A percentile compares a stretch with the other conserved stretches of the same genome.
These are phyloP conservation scores for Solanum commersonii DNA, from an alignment of 257 asterid species.

Conservation along the genomic window DNA sequence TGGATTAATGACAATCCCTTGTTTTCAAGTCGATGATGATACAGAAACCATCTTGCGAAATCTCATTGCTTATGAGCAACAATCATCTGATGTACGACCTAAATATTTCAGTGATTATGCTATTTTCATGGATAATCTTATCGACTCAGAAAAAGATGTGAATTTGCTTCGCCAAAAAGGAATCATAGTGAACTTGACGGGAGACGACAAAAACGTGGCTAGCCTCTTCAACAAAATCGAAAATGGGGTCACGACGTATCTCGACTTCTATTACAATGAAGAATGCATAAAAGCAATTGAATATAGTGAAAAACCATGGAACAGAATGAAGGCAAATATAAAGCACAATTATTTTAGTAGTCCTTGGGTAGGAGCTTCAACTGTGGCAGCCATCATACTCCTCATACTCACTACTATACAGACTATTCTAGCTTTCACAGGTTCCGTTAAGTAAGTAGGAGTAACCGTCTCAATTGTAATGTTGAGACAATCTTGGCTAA, in stretches of 20 bases:
- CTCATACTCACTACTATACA: background rate
- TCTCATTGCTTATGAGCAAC: slow-evolving; percentile 14
- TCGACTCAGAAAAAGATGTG: background rate
- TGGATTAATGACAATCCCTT: slow-evolving; percentile 2
- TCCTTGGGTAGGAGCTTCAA: background rate
- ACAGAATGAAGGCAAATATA: background rate
- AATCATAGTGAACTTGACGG: background rate
- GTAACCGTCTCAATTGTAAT: too few relatives aligned
- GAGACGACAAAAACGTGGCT: slow-evolving; percentile 1
- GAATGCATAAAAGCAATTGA: background rate
- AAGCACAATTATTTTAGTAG: background rate
- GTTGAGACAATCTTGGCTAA: too few relatives aligned
- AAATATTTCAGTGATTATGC: slow-evolving; percentile 1
- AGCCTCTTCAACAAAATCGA: slow-evolving; percentile 4
- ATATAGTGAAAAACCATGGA: background rate
- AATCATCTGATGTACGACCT: background rate
- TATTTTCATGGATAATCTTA: slow-evolving; percentile 1
- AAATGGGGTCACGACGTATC: background rate
- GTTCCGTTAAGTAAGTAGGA: background rate
- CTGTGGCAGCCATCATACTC: background rate
- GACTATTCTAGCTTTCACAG: background rate
- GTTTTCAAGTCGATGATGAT: background rate
- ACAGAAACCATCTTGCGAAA: background rate
- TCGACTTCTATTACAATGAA: background rate
- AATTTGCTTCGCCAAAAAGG: background rate